Evolutionary conservation across 2,329 filamentous ascomycete genomes (phyloP), one percentile per base, ranked within the genome.

Genomic region (Davidsoniella eucalypti): DNA sequence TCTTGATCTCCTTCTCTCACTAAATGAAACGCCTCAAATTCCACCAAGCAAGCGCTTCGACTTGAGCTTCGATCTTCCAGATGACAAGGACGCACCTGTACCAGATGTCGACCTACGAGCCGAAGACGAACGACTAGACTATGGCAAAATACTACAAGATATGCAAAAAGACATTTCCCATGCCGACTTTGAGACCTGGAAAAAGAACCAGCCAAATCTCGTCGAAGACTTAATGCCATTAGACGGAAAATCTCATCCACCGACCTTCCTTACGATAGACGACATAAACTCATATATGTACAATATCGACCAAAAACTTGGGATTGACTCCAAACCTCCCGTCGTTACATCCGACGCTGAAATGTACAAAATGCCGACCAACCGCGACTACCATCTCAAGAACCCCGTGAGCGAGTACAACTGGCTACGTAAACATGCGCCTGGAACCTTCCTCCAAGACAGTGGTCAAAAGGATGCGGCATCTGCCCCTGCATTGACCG

Each of bases 351-450:
- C 75, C 4, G 66, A 68, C 40, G 66, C 64, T 49, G 51, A 66
- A 16, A 61, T 61, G 49, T 59, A 60, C 21, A 61, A 62, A 52
- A 64, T 61, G 50, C 65, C 61, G 57, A 59, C 64, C 59, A 68
- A 64, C 58, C 65, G 59, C 56, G 63, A 56, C 61, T 54, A 57
- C 60, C 51, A 66, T 42, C 62, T 70, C 40, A 68, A 70, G 57
- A 96, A 96, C 62, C 87, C 88, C 0, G 84, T 87, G 40, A 93
- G 85, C 53, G 88, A 94, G 2, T 93, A 94, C 67, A 95, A 93
- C 64, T 98, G 92, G 92, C 75, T 98, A 10, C 77, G 86, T 55
- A 80, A 86, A 61, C 75, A 94, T 64, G 81, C 86, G 53, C 84
- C 87, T 2, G 81, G 90, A 63, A 80, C 87, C 45, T 88, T 94